Percentiles rank a stretch among this genome's conserved stretches.
phyloP scores from a whole-genome alignment of 176 grass and related monocot genomes.

The Triticum urartu region DNA sequence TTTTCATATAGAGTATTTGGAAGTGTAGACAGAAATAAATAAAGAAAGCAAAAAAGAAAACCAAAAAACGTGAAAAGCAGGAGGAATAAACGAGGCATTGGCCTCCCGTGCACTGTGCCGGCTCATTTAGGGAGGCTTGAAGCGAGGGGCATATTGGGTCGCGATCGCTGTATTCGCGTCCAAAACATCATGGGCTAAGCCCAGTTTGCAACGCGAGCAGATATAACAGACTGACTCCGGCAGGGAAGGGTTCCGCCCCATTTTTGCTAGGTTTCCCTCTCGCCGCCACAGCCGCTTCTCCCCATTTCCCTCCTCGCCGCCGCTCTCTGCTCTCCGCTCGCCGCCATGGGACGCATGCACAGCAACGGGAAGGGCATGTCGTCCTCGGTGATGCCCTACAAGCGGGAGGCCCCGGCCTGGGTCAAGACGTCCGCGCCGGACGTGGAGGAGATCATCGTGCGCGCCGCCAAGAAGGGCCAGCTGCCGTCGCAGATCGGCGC shows the following conservation, averaged over 20 bases:
- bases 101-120: too few relatives aligned
- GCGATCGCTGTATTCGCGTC: background rate
- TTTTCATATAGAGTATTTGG: too few relatives aligned
- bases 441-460: slow-evolving; percentile 35
- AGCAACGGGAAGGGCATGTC: slow-evolving; percentile 83
- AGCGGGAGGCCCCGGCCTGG: slow-evolving; percentile 51
- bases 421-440: slow-evolving; percentile 44
- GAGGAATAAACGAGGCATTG: too few relatives aligned
- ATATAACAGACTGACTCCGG: background rate
- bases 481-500: slow-evolving; percentile 43
- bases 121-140: too few relatives aligned
- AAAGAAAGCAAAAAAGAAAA: too few relatives aligned
- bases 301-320: background rate
- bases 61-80: too few relatives aligned
- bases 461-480: slow-evolving; percentile 44
- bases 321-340: slow-evolving; percentile 7
- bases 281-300: background rate
- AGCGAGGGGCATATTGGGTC: too few relatives aligned
- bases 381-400: slow-evolving; percentile 57
- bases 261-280: slow-evolving; percentile 28
- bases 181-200: background rate
- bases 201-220: background rate
- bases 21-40: too few relatives aligned
- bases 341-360: slow-evolving; percentile 81
- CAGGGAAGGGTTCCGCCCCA: background rate